Evolutionary conservation across 2,329 filamentous ascomycete species (phyloP), one percentile per base, ranked within the genome.

Genomic region (Metarhizium guizhouense): DNA sequence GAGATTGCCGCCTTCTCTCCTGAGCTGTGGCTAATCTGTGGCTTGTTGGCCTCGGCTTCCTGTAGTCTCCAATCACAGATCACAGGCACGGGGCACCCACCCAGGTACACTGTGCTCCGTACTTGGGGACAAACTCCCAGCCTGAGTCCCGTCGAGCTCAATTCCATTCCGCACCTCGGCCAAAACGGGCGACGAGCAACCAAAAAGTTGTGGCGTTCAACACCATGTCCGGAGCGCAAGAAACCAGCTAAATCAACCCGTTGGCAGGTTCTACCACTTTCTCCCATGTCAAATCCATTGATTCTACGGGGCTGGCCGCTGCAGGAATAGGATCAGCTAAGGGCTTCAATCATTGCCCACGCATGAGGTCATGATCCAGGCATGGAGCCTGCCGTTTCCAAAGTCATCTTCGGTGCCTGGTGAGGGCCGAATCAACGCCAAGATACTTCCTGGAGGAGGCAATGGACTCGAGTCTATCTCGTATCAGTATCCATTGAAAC

Each of bases 401-500:
- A 76, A 82, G 53, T 88, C 88, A 32, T 80, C 86, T 43, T 88
- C 88, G 29, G 77, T 79, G 54, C 83, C 92, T 25, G 94, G 94
- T 56, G 79, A 89, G 66, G 94, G 94, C 58, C 80, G 78, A 60
- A 87, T 96, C 62, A 78, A 90, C 54, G 83, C 90, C 56, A 82
- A 82, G 20, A 74, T 88, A 6, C 78, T 92, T 10, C 89, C 92
- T 40, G 85, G 86, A 36, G 79, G 81, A 30, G 81, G 81, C 51
- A 89, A 89, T 14, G 84, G 85, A 49, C 79, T 96, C 34, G 83
- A 86, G 58, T 82, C 79, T 36, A 82, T 96, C 61, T 86, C 85
- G 40, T 97, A 95, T 68, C 90, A 95, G 69, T 99, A 97, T 66
- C 94, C 94, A 1, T 79, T 99, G 50, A 99, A 99, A 71, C 81